phyloP scores from a whole-genome alignment of 2,329 filamentous ascomycete species.

The Mycosphaerella sp. region DNA sequence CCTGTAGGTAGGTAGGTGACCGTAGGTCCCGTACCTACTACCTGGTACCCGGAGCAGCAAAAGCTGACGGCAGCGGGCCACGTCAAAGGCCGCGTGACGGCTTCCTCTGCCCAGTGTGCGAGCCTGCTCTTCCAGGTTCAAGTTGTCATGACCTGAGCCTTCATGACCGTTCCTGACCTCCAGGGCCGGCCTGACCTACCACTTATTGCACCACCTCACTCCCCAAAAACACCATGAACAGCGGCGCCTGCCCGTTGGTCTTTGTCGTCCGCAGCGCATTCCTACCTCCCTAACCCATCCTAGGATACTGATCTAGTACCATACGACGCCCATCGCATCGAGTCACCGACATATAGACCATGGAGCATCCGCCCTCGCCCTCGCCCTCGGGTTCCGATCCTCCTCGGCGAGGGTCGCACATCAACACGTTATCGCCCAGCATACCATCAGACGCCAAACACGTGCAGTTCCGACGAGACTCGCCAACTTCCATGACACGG shows the following conservation, averaged over 20 bases:
- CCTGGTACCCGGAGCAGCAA: no score
- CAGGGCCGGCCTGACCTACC: neutral
- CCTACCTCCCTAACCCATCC: constrained; percentile 2
- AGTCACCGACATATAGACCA: constrained; percentile 4
- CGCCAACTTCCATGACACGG: constrained; percentile 11
- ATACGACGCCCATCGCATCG: neutral
- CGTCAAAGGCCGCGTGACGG: neutral
- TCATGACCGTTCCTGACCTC: constrained; percentile 1
- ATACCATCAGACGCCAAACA: constrained; percentile 16
- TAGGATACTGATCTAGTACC: neutral
- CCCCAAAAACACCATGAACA: neutral
- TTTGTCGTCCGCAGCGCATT: constrained; percentile 1
- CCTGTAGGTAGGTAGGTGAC: no score
- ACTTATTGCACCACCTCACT: neutral
- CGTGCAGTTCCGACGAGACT: constrained; percentile 18
- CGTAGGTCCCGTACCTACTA: no score
- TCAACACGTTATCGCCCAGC: constrained; percentile 2
- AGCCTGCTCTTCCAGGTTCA: no score
- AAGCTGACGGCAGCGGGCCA: neutral
- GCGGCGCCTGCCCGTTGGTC: neutral
- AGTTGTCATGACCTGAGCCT: neutral
- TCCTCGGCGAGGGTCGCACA: constrained; percentile 13
- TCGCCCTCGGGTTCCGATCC: constrained; percentile 10
- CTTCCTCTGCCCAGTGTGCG: neutral
- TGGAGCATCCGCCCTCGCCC: constrained; percentile 15